Base-by-base conservation (phyloP, 2,329 filamentous ascomycete species). In the Ceratocystiopsis sp. region DNA sequence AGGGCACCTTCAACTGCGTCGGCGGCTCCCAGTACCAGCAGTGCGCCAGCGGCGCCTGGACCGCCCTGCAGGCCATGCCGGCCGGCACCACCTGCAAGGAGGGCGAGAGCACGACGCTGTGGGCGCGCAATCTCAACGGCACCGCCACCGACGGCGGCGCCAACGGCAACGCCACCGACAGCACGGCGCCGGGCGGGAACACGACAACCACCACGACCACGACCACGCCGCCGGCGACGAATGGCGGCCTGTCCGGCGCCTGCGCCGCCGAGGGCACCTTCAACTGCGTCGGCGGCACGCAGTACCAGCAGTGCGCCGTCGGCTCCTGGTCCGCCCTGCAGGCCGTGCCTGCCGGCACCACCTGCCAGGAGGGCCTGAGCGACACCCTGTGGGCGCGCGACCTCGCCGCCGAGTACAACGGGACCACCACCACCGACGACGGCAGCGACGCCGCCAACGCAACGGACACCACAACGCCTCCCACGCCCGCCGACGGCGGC, bases 241-340 rank as follows among this genome's bases (percentile, higher is more conserved):
- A 67, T 36, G 57, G 61, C 4, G 53, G 50, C 14, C 50, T 57
- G 37, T 51, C 52, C 9, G 59, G 60, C 18, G 41, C 63, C 36
- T 72, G 69, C 61, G 57, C 55, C 36, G 39, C 54, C 14, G 68
- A 72, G 51, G 69, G 69, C 46, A 45, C 51, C 14, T 72, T 66
- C 63, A 66, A 68, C 58, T 73, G 69, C 52, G 56, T 69, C 40
- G 57, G 66, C 45, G 56, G 58, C 21, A 54, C 46, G 16, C 54
- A 59, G 34, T 73, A 68, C 61, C 68, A 72, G 57, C 66, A 66
- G 49, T 73, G 69, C 49, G 68, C 66, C 13, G 62, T 57, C 42
- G 68, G 69, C 16, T 34, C 54, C 16, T 73, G 69, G 69, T 61
- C 65, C 4, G 44, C 47, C 2, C 40, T 56, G 43, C 59, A 64